Base-by-base conservation (phyloP, 306 rosid genomes). In the Sindora glabra region DNA sequence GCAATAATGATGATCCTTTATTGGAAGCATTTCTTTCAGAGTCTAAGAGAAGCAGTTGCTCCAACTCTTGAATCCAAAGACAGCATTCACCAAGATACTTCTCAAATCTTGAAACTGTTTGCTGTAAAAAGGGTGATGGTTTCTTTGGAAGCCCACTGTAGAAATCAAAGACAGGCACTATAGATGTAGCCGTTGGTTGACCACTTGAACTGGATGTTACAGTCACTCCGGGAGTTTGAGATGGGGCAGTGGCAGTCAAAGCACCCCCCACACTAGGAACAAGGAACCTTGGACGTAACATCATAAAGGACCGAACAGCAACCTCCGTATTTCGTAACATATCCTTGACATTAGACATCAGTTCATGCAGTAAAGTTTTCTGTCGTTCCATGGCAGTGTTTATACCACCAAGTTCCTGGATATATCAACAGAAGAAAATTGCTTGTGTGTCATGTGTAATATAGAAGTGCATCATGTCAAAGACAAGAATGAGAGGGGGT, bases 361-460 rank as follows among this genome's bases (percentile, higher is more conserved):
- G 64, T 74, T 86, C 90, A 16, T 73, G 90, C 64, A 89, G 74
- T 62, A 81, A 24, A 40, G 83, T 64, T 77, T 86, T 94, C 65
- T 94, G 95, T 10, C 90, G 81, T 46, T 86, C 99, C 90, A 89
- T 80, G 51, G 87, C 81, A 65, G 89, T 77, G 73, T 86, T 68
- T 39, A 89, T 89, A 71, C 97, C 99, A n/a, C 91, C 90, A 62
- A 94, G 97, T 70, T 94, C 99, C 99, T 94, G 67, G n/a, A n/a
- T 54, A 22, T 56, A 64, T 56, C 23, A 70, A 58, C 54, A 70
- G 30, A 34, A 53, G 26, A 56, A 75, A 23, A 47, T 26, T 68
- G 56, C 34, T 45, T n/a, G 41, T n/a, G n/a, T n/a, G n/a, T n/a
- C n/a, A n/a, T n/a, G n/a, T n/a, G n/a, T n/a, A n/a, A n/a, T n/a